A percentile compares a stretch with the other conserved stretches of the same genome.
Conservation (phyloP, 768 basidiomycete species). For the Suillus subluteus region DNA sequence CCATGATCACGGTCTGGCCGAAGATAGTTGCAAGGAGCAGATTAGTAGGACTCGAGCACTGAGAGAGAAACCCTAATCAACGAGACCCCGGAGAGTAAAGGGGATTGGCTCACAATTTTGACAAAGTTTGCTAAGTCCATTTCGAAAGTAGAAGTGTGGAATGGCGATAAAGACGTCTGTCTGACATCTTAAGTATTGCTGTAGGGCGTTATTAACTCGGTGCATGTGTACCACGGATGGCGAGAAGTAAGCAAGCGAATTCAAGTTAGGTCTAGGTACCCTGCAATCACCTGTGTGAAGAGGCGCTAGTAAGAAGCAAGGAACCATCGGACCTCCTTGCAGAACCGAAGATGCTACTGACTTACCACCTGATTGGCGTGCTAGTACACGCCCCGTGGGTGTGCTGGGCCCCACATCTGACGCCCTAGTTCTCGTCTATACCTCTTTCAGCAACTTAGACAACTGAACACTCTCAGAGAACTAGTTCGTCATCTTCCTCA, state of each 20-base stretch:
- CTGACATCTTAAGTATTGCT: neutral
- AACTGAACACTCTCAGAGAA: too few species aligned
- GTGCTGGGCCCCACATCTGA: too few species aligned
- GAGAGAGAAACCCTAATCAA: neutral
- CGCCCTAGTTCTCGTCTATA: too few species aligned
- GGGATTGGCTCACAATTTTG: neutral
- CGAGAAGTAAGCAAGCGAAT: neutral
- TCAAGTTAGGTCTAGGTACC: neutral
- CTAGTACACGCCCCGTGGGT: too few species aligned
- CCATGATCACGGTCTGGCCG: conserved; percentile 1
- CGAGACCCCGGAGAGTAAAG: neutral
- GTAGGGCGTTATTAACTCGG: neutral
- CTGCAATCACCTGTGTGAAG: neutral
- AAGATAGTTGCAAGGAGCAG: neutral
- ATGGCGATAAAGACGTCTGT: neutral
- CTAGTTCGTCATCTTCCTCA: too few species aligned
- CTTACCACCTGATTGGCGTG: too few species aligned
- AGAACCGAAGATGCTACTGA: neutral
- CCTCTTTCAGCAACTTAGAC: too few species aligned
- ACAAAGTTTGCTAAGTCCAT: neutral
- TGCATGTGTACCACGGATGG: neutral
- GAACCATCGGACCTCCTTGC: neutral
- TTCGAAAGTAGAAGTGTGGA: neutral
- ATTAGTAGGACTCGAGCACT: neutral
- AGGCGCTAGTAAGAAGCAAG: neutral